phyloP scores from a whole-genome alignment of 306 rosid genomes.

The Oemleria cerasiformis region DNA sequence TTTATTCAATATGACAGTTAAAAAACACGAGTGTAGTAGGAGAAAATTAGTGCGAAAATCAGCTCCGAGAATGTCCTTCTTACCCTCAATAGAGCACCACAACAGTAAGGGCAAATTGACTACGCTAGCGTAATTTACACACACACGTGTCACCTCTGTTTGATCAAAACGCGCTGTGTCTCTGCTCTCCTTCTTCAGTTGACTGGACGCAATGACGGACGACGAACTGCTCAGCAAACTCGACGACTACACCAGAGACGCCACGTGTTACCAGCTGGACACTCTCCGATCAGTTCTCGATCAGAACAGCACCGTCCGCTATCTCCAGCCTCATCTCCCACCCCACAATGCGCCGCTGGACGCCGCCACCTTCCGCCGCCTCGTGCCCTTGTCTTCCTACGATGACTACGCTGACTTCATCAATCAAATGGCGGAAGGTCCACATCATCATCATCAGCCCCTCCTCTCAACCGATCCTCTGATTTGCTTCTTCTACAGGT shows the following conservation, averaged over 20 bases:
- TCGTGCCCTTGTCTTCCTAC: constrained; percentile 49
- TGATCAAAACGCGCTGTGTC: not conserved
- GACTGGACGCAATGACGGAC: constrained; percentile 23
- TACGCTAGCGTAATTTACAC: not conserved
- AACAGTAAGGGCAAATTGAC: not conserved
- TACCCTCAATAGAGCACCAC: not conserved
- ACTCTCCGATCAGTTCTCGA: constrained; percentile 42
- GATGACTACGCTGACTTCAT: constrained; percentile 48
- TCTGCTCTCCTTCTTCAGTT: not conserved
- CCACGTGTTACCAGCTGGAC: constrained; percentile 41
- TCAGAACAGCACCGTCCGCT: constrained; percentile 35
- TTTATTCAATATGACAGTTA: no score
- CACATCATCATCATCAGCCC: constrained; percentile 24
- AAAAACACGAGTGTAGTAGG: no score
- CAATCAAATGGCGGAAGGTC: constrained; percentile 37
- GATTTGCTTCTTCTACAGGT: constrained; percentile 68
- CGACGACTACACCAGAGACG: constrained; percentile 37
- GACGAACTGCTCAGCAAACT: constrained; percentile 42
- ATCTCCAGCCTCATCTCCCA: constrained; percentile 39
- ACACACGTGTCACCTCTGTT: not conserved
- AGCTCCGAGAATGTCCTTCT: not conserved
- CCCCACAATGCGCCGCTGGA: constrained; percentile 18
- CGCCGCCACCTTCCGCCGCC: constrained; percentile 32
- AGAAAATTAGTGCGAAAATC: no score
- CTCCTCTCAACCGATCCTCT: constrained; percentile 65